These are phyloP conservation scores for Calocera viscosa DNA, from an alignment of 768 basidiomycete species.

Conservation along the genomic window DNA sequence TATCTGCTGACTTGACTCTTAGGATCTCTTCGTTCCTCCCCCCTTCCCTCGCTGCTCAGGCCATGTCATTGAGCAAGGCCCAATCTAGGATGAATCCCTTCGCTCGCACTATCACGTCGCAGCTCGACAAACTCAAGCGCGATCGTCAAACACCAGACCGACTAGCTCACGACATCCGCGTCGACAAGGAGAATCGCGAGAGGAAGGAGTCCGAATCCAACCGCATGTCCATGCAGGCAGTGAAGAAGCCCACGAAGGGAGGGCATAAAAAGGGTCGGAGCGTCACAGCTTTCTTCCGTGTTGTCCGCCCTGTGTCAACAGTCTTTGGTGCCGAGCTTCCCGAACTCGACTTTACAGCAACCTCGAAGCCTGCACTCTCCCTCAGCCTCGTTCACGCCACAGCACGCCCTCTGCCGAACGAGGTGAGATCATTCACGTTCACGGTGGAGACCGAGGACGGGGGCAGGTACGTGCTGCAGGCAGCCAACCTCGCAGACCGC, in stretches of 20 bases:
- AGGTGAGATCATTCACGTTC: slow-evolving; percentile 71
- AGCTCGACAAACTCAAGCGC: slow-evolving; percentile 72
- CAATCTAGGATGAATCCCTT: slow-evolving; percentile 29
- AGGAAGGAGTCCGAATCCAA: slow-evolving; percentile 63
- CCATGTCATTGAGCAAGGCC: background rate
- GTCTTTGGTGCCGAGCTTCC: slow-evolving; percentile 67
- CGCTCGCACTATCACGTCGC: slow-evolving; percentile 45
- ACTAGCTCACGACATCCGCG: slow-evolving; percentile 59
- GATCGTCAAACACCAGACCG: slow-evolving; percentile 58
- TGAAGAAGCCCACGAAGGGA: slow-evolving; percentile 39
- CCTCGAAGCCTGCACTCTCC: slow-evolving; percentile 63
- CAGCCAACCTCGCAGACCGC: slow-evolving; percentile 57
- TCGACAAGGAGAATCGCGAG: slow-evolving; percentile 60
- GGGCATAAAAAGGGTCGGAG: slow-evolving; percentile 62
- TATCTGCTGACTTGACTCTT: background rate
- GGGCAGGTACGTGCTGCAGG: slow-evolving; percentile 68
- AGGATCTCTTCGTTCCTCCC: background rate
- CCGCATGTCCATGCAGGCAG: slow-evolving; percentile 48
- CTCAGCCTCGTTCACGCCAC: slow-evolving; percentile 61
- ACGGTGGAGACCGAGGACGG: slow-evolving; percentile 79
- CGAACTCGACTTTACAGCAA: slow-evolving; percentile 61
- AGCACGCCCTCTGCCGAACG: slow-evolving; percentile 59
- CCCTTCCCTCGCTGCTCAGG: background rate
- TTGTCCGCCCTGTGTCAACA: slow-evolving; percentile 70
- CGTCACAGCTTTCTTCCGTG: slow-evolving; percentile 64